phyloP scores from a whole-genome alignment of 2,329 filamentous ascomycete species.

The Aureobasidium sp. region DNA sequence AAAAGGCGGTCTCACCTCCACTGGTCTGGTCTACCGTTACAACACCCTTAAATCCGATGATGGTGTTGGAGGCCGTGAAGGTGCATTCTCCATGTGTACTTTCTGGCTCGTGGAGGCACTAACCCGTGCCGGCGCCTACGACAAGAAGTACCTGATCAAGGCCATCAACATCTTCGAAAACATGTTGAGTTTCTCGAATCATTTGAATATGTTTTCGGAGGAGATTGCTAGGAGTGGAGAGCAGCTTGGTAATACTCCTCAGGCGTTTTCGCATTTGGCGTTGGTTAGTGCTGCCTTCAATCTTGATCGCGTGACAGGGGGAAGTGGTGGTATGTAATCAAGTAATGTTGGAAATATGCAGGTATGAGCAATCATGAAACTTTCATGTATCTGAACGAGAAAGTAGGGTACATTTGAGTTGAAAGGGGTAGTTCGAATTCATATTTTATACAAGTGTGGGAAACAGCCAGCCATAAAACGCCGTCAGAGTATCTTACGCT shows the following conservation, averaged over 20 bases:
- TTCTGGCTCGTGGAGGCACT: slow-evolving; percentile 78
- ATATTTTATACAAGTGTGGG: slow-evolving; percentile 7
- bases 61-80: slow-evolving; percentile 66
- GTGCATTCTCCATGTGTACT: slow-evolving; percentile 74
- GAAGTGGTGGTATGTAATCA: slow-evolving; percentile 7
- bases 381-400: not conserved
- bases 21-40: slow-evolving; percentile 69
- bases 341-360: not conserved
- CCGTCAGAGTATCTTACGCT: slow-evolving; percentile 12
- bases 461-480: slow-evolving; percentile 12
- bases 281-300: slow-evolving; percentile 73
- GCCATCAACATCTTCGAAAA: slow-evolving; percentile 69
- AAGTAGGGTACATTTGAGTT: not conserved
- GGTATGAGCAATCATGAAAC: not conserved
- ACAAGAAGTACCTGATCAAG: slow-evolving; percentile 53
- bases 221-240: slow-evolving; percentile 69
- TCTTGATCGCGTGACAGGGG: slow-evolving; percentile 44
- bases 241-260: slow-evolving; percentile 72
- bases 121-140: slow-evolving; percentile 52
- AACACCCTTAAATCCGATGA: slow-evolving; percentile 62
- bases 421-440: not conserved
- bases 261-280: slow-evolving; percentile 70
- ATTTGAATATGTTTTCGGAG: slow-evolving; percentile 71
- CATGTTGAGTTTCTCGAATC: slow-evolving; percentile 69
- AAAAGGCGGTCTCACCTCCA: slow-evolving; percentile 62